Conservation (phyloP, 495 filamentous ascomycete genomes). For the Penicillium lividum region DNA sequence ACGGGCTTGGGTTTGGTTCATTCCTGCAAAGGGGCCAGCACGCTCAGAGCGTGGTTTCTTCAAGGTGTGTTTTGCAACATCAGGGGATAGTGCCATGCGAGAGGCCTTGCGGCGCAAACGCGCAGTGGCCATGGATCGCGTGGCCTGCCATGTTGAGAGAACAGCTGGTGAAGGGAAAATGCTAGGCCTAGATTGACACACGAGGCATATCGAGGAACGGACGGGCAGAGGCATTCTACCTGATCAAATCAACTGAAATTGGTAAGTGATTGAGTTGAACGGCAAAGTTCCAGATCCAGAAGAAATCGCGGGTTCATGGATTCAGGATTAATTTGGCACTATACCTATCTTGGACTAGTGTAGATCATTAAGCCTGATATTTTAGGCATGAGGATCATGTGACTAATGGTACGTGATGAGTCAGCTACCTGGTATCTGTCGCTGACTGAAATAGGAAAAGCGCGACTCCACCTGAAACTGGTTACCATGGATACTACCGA, state of each 20-base stretch:
- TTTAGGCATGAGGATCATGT: slow-evolving; percentile 24
- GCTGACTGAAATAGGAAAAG: not conserved
- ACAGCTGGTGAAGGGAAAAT: slow-evolving; percentile 16
- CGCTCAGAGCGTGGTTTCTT: slow-evolving; percentile 42
- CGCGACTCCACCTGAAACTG: slow-evolving; percentile 4
- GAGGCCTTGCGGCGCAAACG: slow-evolving; percentile 54
- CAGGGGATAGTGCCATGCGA: slow-evolving; percentile 78
- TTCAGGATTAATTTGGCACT: slow-evolving; percentile 21
- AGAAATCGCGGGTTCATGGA: slow-evolving; percentile 25
- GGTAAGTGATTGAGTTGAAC: not conserved
- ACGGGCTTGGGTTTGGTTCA: slow-evolving; percentile 76
- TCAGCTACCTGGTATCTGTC: slow-evolving; percentile 9
- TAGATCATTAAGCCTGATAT: slow-evolving; percentile 27
- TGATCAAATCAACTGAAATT: slow-evolving; percentile 20
- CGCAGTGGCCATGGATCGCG: slow-evolving; percentile 42
- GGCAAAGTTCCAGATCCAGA: slow-evolving; percentile 9
- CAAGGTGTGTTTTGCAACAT: slow-evolving; percentile 57
- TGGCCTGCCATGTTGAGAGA: slow-evolving; percentile 35
- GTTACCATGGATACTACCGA: slow-evolving; percentile 46
- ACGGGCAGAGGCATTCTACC: slow-evolving; percentile 39
- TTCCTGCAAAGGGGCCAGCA: slow-evolving; percentile 69
- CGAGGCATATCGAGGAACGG: slow-evolving; percentile 37
- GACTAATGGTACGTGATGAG: slow-evolving; percentile 15
- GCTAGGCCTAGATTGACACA: slow-evolving; percentile 39
- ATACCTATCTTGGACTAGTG: slow-evolving; percentile 29